A percentile compares a stretch with the other conserved stretches of the same genome.
Evolutionary conservation across 768 basidiomycete genomes (phyloP).

Genomic region (Chalciporus sphaerocephalus): DNA sequence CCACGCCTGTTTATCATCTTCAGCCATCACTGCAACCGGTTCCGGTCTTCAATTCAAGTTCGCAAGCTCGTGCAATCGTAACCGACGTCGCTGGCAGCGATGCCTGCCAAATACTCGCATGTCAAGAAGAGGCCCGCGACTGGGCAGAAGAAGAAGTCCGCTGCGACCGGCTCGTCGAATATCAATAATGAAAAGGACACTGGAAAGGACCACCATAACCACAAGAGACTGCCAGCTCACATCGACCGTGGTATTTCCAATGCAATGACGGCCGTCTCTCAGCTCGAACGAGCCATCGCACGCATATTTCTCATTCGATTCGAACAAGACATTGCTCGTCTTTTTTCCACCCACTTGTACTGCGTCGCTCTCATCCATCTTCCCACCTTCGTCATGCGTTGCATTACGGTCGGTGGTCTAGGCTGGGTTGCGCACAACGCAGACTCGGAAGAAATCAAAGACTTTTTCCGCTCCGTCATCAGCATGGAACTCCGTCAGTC

Average conservation of each 20-base stretch:
- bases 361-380: slow-evolving; percentile 60
- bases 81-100: slow-evolving; percentile 21
- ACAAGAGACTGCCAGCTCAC: slow-evolving; percentile 42
- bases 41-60: neutral
- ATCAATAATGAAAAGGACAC: slow-evolving; percentile 20
- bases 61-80: neutral
- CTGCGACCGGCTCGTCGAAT: slow-evolving; percentile 25
- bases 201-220: slow-evolving; percentile 28
- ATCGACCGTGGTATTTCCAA: slow-evolving; percentile 52
- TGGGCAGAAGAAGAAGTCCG: slow-evolving; percentile 44
- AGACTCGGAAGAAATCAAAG: slow-evolving; percentile 66
- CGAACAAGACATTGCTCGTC: slow-evolving; percentile 69
- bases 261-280: slow-evolving; percentile 57
- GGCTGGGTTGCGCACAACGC: slow-evolving; percentile 68
- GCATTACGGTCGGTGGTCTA: slow-evolving; percentile 56
- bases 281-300: slow-evolving; percentile 65
- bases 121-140: slow-evolving; percentile 60
- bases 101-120: slow-evolving; percentile 74
- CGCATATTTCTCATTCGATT: slow-evolving; percentile 64
- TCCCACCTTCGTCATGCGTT: slow-evolving; percentile 64
- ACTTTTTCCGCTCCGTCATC: slow-evolving; percentile 65
- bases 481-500: slow-evolving; percentile 77
- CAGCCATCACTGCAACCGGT: neutral
- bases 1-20: neutral
- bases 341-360: slow-evolving; percentile 68